Conservation (phyloP, 805 yeast species). For the Hanseniaspora hatyaiensis region DNA sequence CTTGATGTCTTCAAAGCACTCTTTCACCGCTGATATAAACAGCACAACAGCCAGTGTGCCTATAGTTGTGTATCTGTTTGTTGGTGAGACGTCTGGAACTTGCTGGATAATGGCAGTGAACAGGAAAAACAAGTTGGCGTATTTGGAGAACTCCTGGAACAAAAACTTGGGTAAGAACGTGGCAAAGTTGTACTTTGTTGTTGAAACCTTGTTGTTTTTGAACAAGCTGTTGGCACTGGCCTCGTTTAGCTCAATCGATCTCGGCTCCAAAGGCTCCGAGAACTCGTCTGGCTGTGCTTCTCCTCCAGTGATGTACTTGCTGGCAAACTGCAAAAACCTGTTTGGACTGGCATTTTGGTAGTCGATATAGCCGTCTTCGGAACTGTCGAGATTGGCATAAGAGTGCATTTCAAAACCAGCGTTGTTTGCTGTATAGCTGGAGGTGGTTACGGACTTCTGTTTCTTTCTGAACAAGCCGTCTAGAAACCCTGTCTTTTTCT, state of each 20-base stretch:
- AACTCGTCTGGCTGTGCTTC: no score
- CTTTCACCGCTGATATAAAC: conserved; percentile 84
- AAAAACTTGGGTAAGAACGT: conserved; percentile 90
- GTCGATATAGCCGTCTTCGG: conserved; percentile 24
- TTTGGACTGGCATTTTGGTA: conserved; percentile 24
- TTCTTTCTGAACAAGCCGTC: conserved; percentile 20
- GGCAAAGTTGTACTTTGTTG: conserved; percentile 87
- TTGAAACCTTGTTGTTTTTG: conserved; percentile 76
- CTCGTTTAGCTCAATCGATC: conserved; percentile 60
- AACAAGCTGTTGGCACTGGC: conserved; percentile 44
- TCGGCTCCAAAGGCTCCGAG: conserved; percentile 39
- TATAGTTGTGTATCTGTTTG: conserved; percentile 88
- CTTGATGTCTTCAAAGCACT: conserved; percentile 78
- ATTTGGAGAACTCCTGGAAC: conserved; percentile 93
- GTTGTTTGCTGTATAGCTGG: conserved; percentile 15
- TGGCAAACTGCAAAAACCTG: conserved; percentile 30
- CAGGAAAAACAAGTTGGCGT: conserved; percentile 86
- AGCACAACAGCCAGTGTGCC: conserved; percentile 80
- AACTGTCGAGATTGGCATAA: conserved; percentile 22
- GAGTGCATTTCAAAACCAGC: conserved; percentile 26
- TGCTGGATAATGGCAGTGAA: conserved; percentile 91
- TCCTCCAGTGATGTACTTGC: conserved; percentile 29
- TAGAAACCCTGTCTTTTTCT: conserved; percentile 20
- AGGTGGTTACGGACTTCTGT: conserved; percentile 14
- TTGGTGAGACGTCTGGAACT: conserved; percentile 92